A percentile compares a stretch with the other conserved stretches of the same genome.
Evolutionary conservation across 306 rosid genomes (phyloP).

Genomic region (Lathyrus aphaca): DNA sequence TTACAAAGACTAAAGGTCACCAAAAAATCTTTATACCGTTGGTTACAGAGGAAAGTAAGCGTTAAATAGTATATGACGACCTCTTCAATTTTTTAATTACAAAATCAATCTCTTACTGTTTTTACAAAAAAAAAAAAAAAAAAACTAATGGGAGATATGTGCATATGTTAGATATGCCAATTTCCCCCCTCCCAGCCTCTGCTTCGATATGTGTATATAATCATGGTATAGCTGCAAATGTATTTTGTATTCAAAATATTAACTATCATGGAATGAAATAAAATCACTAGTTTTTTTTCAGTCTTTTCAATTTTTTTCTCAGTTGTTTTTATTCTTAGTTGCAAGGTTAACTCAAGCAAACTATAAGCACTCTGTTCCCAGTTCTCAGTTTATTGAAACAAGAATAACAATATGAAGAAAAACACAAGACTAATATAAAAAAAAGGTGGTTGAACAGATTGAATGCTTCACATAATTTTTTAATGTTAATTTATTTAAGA

Average conservation of each 20-base stretch:
- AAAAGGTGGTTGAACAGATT: background rate
- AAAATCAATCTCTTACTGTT: conserved; percentile 21
- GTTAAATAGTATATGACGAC: conserved; percentile 28
- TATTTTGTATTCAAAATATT: conserved; percentile 32
- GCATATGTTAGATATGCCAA: conserved; percentile 30
- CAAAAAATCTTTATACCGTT: conserved; percentile 62
- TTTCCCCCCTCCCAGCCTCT: background rate
- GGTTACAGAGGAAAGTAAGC: conserved; percentile 64
- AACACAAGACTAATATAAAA: too few species aligned
- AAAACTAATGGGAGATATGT: conserved; percentile 31
- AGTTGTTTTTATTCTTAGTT: conserved; percentile 15
- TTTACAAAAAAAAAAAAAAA: conserved; percentile 16
- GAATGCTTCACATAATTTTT: background rate
- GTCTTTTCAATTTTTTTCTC: background rate
- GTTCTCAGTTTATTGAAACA: background rate
- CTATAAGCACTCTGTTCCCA: conserved; percentile 4
- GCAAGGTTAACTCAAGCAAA: conserved; percentile 17
- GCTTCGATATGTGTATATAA: conserved; percentile 14
- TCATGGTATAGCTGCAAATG: conserved; percentile 16
- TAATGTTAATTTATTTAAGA: background rate
- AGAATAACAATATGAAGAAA: too few species aligned
- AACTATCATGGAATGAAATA: conserved; percentile 37
- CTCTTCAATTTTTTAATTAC: background rate
- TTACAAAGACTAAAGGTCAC: conserved; percentile 78
- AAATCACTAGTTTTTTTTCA: conserved; percentile 2